Base-by-base conservation (phyloP, 2,329 filamentous ascomycete genomes). In the Trichoderma sp. region DNA sequence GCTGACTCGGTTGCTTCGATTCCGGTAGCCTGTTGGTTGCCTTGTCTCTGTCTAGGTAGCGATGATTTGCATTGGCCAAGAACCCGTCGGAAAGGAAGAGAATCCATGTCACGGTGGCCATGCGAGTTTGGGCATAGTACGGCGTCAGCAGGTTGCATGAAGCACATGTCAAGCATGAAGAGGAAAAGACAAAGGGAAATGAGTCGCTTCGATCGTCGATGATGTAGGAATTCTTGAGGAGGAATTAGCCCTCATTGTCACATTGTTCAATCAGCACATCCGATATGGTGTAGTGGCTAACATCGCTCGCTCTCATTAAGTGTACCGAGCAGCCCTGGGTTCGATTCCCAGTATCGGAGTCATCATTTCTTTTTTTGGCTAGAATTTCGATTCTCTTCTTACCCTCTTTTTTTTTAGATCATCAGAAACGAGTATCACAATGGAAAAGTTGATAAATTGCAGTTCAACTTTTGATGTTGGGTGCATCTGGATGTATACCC, bases 281-380 rank as follows among this genome's bases (percentile, higher is more conserved):
- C 77, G 77, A 76, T 78, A 79, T 79, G 78, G 78, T 79, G 78
- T 79, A 79, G 78, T 79, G 78, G 78, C 78, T 79, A 79, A 79
- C 78, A 79, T 79, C 78, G 78, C 78, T 79, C 78, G 78, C 71
- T 73, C 71, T 73, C 71, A 73, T 59, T 26, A 32, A 23, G 59
- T 9, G 70, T 61, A n/a, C 78, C 77, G 78, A 78, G 77, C 77
- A 79, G 78, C 77, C 77, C 78, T 74, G 77, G 78, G 78, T 79
- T 79, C 78, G 78, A 79, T 79, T 79, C 77, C 78, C 78, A 74
- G 77, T 79, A 78, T 75, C 77, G 77, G 77, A 79, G 77, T 39
- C 0, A 17, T 20, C 26, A 6, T 47, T 34, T 34, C 13, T 15
- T 7, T 34, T 28, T 28, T 32, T n/a, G 17, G 1, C 17, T n/a